These are phyloP conservation scores for Boletellus ananas DNA, from an alignment of 768 basidiomycete genomes.

Conservation along the genomic window DNA sequence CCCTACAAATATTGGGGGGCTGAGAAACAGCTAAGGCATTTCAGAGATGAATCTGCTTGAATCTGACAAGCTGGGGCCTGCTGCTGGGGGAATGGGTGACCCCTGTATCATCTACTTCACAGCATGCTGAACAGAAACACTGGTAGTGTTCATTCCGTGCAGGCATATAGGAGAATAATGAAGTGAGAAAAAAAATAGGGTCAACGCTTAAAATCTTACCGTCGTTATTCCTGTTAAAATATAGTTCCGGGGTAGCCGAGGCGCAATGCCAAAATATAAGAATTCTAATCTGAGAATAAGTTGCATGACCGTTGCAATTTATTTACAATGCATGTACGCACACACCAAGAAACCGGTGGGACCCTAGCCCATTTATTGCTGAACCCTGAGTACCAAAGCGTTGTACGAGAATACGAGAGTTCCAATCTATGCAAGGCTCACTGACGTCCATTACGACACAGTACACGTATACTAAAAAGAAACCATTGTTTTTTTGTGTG, in stretches of 20 bases:
- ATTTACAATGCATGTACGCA: too few relatives aligned
- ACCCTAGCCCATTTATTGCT: neutral
- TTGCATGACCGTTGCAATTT: too few relatives aligned
- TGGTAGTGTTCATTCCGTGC: neutral
- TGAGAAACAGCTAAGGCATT: neutral
- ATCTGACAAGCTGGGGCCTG: neutral
- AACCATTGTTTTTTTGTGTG: too few relatives aligned
- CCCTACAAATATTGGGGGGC: slow-evolving; percentile 11
- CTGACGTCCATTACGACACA: too few relatives aligned
- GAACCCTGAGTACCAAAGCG: too few relatives aligned
- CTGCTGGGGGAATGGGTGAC: neutral
- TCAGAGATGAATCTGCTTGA: neutral
- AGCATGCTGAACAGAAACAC: neutral
- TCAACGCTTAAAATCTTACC: too few relatives aligned
- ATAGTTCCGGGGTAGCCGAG: neutral
- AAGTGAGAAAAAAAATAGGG: neutral
- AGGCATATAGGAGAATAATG: neutral
- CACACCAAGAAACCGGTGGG: too few relatives aligned
- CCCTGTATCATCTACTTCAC: neutral
- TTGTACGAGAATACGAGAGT: too few relatives aligned
- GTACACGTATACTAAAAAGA: too few relatives aligned
- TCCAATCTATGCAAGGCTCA: too few relatives aligned
- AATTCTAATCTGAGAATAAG: neutral
- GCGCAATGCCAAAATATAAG: neutral
- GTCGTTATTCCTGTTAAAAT: too few relatives aligned